Evolutionary conservation across 2,329 filamentous ascomycete genomes (phyloP).

Genomic region (Pseudogymnoascus sp.): DNA sequence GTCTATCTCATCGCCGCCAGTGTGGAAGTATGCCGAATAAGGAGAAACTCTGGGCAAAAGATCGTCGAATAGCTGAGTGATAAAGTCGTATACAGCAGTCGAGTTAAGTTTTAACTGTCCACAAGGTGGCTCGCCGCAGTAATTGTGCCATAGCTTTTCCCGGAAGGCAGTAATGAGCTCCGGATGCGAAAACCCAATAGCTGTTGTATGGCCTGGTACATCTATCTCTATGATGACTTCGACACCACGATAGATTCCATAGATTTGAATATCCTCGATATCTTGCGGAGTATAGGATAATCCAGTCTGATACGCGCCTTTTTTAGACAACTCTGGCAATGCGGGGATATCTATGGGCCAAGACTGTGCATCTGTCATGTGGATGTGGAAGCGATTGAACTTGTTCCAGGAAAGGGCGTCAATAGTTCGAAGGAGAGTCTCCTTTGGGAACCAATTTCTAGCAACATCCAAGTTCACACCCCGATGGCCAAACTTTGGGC

Average conservation of each 20-base stretch:
- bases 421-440: slow-evolving; percentile 65
- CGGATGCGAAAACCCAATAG: slow-evolving; percentile 60
- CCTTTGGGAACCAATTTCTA: slow-evolving; percentile 62
- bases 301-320: slow-evolving; percentile 65
- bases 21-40: slow-evolving; percentile 72
- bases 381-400: slow-evolving; percentile 74
- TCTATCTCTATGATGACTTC: slow-evolving; percentile 72
- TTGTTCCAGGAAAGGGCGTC: slow-evolving; percentile 74
- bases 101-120: slow-evolving; percentile 73
- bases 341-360: slow-evolving; percentile 78
- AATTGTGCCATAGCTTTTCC: slow-evolving; percentile 50
- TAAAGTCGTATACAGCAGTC: slow-evolving; percentile 60
- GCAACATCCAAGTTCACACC: slow-evolving; percentile 75
- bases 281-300: slow-evolving; percentile 63
- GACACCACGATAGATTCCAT: slow-evolving; percentile 63
- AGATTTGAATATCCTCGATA: slow-evolving; percentile 60
- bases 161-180: slow-evolving; percentile 64
- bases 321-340: slow-evolving; percentile 62
- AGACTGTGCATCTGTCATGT: slow-evolving; percentile 76
- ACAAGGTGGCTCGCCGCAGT: slow-evolving; percentile 58
- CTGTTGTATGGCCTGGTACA: slow-evolving; percentile 71
- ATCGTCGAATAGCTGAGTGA: slow-evolving; percentile 68
- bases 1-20: slow-evolving; percentile 84
- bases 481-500: slow-evolving; percentile 68
- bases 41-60: slow-evolving; percentile 64